These are phyloP conservation scores for Camellia sinensis DNA, from an alignment of 148 eudicot species.

Conservation along the genomic window DNA sequence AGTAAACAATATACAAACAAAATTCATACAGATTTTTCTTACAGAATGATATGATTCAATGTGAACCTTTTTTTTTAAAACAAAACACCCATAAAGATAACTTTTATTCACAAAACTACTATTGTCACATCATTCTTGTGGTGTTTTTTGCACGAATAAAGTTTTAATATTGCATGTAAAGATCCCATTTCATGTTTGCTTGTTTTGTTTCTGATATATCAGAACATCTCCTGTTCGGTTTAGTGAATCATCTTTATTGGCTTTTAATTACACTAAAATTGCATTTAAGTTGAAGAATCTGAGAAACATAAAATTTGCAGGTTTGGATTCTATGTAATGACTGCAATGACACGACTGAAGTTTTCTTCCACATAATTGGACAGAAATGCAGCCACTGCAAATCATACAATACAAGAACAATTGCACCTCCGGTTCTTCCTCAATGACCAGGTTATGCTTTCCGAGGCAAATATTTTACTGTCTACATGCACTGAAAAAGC, in stretches of 20 bases:
- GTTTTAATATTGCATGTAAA: not conserved
- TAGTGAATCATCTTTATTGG: not conserved
- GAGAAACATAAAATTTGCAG: slow-evolving; percentile 33
- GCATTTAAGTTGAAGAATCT: not conserved
- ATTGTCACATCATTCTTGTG: too few relatives aligned
- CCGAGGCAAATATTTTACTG: too few relatives aligned
- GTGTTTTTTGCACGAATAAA: too few relatives aligned
- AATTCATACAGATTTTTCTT: too few relatives aligned
- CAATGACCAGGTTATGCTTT: slow-evolving; percentile 21
- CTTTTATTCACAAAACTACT: too few relatives aligned
- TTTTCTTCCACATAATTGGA: slow-evolving; percentile 83
- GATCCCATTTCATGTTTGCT: not conserved
- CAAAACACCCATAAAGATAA: too few relatives aligned
- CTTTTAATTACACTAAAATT: too few relatives aligned
- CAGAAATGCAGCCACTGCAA: slow-evolving; percentile 90
- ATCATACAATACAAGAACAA: slow-evolving; percentile 81
- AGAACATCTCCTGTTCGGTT: not conserved
- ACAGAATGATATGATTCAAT: too few relatives aligned
- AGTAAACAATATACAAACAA: too few relatives aligned
- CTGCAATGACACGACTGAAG: slow-evolving; percentile 93
- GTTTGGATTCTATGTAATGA: slow-evolving; percentile 93
- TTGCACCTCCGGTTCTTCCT: slow-evolving; percentile 84
- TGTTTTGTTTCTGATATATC: not conserved
- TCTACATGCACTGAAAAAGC: not conserved
- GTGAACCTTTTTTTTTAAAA: too few relatives aligned